Evolutionary conservation across 1,284 basidiomycete genomes (phyloP).

Genomic region (Phenoliferia sp.): DNA sequence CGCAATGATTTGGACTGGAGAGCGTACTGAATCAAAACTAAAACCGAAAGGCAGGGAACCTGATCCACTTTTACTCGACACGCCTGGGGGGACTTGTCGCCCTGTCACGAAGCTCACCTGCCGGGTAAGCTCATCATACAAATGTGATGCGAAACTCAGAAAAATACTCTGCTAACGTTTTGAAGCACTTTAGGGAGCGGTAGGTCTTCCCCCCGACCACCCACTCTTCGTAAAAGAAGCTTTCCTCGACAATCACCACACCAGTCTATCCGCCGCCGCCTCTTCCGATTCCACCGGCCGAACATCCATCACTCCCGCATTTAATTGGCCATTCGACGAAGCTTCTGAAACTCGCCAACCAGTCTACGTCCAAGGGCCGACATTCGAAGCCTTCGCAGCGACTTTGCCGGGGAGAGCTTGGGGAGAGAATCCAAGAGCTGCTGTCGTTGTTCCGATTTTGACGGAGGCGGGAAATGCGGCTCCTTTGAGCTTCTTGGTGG

Average conservation of each 20-base stretch:
- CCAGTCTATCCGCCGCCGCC: conserved; percentile 18
- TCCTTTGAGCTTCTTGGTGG: conserved; percentile 41
- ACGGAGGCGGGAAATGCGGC: conserved; percentile 38
- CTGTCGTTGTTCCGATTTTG: conserved; percentile 43
- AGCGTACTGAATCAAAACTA: neutral
- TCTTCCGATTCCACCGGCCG: conserved; percentile 8
- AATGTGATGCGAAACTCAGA: neutral
- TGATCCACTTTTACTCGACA: neutral
- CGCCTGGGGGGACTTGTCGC: neutral
- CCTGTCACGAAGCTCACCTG: neutral
- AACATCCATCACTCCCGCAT: conserved; percentile 7
- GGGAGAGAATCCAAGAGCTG: conserved; percentile 42
- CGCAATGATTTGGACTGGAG: conserved; percentile 25
- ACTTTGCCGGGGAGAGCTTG: conserved; percentile 36
- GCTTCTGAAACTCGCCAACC: conserved; percentile 25
- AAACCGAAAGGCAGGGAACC: neutral
- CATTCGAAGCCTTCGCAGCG: conserved; percentile 6
- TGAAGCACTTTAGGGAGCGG: neutral
- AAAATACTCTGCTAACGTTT: neutral
- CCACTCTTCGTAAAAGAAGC: conserved; percentile 22
- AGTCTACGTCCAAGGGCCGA: conserved; percentile 23
- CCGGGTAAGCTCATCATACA: neutral
- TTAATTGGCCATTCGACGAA: conserved; percentile 29
- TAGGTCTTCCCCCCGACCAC: conserved; percentile 7
- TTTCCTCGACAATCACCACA: conserved; percentile 17